phyloP scores from a whole-genome alignment of 768 basidiomycete species.

The Lentinus brumalis region DNA sequence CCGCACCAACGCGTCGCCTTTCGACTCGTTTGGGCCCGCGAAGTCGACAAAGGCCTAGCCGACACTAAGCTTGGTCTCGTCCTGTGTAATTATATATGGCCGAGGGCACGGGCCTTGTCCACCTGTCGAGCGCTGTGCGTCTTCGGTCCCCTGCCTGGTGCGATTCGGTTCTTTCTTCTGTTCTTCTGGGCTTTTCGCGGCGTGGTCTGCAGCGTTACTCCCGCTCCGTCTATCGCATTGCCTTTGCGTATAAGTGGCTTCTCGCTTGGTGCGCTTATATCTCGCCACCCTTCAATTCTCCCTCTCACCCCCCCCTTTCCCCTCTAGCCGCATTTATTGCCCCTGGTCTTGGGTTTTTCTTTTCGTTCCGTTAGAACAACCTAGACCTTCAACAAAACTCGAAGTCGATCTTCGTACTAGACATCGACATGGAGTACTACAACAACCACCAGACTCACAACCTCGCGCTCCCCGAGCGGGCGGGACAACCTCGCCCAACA shows the following conservation, averaged over 20 bases:
- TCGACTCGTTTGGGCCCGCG: neutral
- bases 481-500: neutral
- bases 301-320: neutral
- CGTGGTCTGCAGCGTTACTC: neutral
- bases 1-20: neutral
- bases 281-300: neutral
- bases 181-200: conserved; percentile 12
- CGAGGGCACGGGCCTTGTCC: neutral
- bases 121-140: conserved; percentile 21
- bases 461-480: conserved; percentile 9
- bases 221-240: neutral
- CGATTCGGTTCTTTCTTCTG: neutral
- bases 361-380: no score
- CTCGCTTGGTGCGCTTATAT: no score
- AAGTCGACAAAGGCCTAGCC: conserved; percentile 11
- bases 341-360: neutral
- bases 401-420: neutral
- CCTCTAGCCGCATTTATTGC: neutral
- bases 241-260: neutral
- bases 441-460: conserved; percentile 10
- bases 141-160: conserved; percentile 16
- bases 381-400: neutral
- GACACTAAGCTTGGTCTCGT: conserved; percentile 5
- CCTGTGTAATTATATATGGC: conserved; percentile 2
- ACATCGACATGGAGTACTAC: conserved; percentile 8